These are phyloP conservation scores for Colletotrichum sp. DNA, from an alignment of 2,329 filamentous ascomycete species.

Conservation along the genomic window DNA sequence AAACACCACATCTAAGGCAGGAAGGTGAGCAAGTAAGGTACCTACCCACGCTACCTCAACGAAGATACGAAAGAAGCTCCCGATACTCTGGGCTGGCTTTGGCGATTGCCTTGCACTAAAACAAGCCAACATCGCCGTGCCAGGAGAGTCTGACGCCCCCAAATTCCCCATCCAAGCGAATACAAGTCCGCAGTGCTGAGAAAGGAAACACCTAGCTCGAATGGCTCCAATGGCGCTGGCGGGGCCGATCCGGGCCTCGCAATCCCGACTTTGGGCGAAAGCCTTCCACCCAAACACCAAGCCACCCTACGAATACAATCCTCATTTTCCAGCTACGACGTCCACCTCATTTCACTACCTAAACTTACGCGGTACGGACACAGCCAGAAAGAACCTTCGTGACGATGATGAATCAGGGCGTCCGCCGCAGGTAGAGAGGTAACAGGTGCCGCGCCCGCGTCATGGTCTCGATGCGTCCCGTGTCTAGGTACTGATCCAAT, in stretches of 20 bases:
- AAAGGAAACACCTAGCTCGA: not conserved
- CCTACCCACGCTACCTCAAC: not conserved
- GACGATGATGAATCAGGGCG: not conserved
- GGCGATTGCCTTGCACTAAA: not conserved
- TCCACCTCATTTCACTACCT: not conserved
- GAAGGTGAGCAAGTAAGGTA: not conserved
- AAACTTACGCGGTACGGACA: not conserved
- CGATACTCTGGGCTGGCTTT: not conserved
- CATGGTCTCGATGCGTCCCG: not conserved
- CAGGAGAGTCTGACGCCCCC: not conserved
- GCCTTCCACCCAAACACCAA: not conserved
- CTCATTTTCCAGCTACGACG: not conserved
- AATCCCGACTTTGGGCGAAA: not conserved
- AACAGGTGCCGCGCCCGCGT: not conserved
- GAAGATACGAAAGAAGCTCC: not conserved
- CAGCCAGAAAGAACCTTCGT: not conserved
- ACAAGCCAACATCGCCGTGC: not conserved
- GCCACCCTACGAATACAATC: not conserved
- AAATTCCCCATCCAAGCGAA: conserved; percentile 3
- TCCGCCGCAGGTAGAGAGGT: not conserved
- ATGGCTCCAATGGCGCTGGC: not conserved
- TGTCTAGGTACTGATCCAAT: not conserved
- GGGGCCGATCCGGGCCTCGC: not conserved
- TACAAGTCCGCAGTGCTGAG: not conserved
- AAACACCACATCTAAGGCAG: not conserved